Evolutionary conservation across 2,329 filamentous ascomycete genomes (phyloP).

Genomic region (Neopestalotiopsis rosae): DNA sequence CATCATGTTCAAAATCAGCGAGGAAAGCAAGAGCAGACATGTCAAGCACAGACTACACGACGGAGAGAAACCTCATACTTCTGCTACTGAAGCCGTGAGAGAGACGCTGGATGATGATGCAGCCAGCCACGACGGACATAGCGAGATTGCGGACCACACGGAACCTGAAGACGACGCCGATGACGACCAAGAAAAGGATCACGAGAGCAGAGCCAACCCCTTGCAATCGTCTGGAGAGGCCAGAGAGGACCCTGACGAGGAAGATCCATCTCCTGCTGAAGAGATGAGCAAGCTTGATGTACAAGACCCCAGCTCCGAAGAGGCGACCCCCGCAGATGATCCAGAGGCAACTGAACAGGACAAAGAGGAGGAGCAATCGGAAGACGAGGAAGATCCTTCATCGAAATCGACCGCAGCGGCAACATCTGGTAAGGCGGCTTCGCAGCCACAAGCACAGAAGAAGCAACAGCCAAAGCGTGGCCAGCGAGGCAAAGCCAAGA

Average conservation of each 20-base stretch:
- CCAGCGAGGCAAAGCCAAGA: conserved; percentile 83
- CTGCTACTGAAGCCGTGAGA: background rate
- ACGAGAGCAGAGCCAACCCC: conserved; percentile 38
- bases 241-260: conserved; percentile 26
- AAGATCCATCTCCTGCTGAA: conserved; percentile 27
- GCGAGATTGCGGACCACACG: conserved; percentile 30
- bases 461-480: conserved; percentile 68
- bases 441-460: conserved; percentile 41
- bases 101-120: background rate
- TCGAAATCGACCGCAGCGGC: conserved; percentile 30
- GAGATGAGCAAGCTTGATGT: conserved; percentile 29
- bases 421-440: conserved; percentile 30
- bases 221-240: conserved; percentile 38
- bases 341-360: conserved; percentile 23
- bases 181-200: conserved; percentile 30
- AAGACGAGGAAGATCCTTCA: conserved; percentile 41
- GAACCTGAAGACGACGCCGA: conserved; percentile 39
- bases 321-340: conserved; percentile 7
- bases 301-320: conserved; percentile 17
- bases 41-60: conserved; percentile 68
- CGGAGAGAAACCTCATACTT: conserved; percentile 16
- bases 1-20: conserved; percentile 85
- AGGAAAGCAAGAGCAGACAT: conserved; percentile 83
- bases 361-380: conserved; percentile 35
- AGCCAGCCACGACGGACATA: conserved; percentile 20